A percentile compares a stretch with the other conserved stretches of the same genome.
Conservation (phyloP, 1,284 basidiomycete genomes). For the Exsudoporus floridanus region DNA sequence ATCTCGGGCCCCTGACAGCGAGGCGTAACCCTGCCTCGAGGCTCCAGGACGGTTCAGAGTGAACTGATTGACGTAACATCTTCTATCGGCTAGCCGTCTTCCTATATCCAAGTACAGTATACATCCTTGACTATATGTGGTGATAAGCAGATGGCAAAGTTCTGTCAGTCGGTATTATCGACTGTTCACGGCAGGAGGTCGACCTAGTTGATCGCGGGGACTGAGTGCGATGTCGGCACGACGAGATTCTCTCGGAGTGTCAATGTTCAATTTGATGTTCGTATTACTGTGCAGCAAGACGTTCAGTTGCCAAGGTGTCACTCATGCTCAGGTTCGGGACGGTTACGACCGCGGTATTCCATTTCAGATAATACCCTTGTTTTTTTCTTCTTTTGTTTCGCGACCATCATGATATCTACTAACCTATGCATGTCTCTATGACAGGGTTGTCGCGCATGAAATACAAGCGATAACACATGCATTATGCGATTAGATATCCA, state of each 20-base stretch:
- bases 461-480: not conserved
- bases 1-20: conserved; percentile 11
- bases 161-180: not conserved
- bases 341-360: not conserved
- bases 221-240: not conserved
- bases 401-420: not conserved
- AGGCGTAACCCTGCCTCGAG: conserved; percentile 19
- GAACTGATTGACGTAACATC: conserved; percentile 16
- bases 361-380: not conserved
- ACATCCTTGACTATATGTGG: not conserved
- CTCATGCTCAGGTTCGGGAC: conserved; percentile 5
- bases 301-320: not conserved
- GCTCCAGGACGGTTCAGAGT: conserved; percentile 11
- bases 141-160: conserved; percentile 14
- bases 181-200: conserved; percentile 1
- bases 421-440: not conserved
- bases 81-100: conserved; percentile 13
- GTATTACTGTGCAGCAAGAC: not conserved
- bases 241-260: not conserved
- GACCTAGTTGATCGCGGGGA: conserved; percentile 15
- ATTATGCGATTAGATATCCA: not conserved
- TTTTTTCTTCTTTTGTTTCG: too few species aligned
- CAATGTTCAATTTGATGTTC: not conserved
- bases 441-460: not conserved
- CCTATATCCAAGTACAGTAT: not conserved